phyloP scores from a whole-genome alignment of 257 asterid genomes.

The Leonotis leonurus region DNA sequence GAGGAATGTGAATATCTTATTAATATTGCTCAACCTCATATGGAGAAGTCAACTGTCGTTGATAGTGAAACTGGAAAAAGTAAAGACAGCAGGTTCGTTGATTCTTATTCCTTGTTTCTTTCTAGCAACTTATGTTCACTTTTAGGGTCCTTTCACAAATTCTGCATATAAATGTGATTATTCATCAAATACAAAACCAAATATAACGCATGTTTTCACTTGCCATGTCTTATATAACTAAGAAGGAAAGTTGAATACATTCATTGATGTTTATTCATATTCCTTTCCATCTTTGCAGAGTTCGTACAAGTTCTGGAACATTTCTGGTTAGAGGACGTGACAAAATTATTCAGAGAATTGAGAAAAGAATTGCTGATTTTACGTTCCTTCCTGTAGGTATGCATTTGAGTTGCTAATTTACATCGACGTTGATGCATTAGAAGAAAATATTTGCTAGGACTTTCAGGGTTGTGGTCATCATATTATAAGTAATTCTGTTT shows the following conservation, averaged over 20 bases:
- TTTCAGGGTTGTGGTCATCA: background rate
- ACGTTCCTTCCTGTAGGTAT: constrained; percentile 92
- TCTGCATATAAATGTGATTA: background rate
- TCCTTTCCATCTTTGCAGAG: constrained; percentile 36
- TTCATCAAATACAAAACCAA: constrained; percentile 3
- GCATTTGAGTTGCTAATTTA: constrained; percentile 16
- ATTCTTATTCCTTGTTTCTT: constrained; percentile 1
- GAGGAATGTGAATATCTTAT: constrained; percentile 94
- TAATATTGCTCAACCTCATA: constrained; percentile 74
- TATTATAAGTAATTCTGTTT: background rate
- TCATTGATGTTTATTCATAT: background rate
- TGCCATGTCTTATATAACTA: background rate
- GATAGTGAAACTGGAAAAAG: constrained; percentile 88
- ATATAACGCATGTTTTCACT: background rate
- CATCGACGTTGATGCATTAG: background rate
- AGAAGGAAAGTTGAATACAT: constrained; percentile 2
- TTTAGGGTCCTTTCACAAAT: constrained; percentile 1
- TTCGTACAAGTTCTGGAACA: constrained; percentile 97
- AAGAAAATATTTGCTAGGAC: background rate
- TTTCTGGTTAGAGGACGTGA: constrained; percentile 88
- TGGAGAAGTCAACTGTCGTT: constrained; percentile 87
- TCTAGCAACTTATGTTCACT: background rate
- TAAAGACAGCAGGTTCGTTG: constrained; percentile 76
- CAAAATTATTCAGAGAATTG: constrained; percentile 63
- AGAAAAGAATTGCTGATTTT: constrained; percentile 93